Conservation (phyloP, 139 green algal species). For the Tetraselmis chui region DNA sequence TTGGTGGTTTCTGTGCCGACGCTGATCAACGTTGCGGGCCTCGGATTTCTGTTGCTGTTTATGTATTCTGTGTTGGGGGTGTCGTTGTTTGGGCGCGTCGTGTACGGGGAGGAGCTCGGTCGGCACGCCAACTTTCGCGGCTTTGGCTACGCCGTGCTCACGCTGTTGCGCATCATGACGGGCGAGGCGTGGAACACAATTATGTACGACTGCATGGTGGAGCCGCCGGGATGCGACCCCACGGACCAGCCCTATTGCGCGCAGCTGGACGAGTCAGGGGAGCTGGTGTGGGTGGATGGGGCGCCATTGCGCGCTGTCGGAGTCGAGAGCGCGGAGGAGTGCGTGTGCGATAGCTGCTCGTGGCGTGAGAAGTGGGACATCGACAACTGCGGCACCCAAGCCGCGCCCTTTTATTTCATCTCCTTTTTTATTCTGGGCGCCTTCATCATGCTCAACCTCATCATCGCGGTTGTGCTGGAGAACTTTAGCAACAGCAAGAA, state of each 20-base stretch:
- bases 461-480: conserved; percentile 35
- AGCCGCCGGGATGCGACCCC: neutral
- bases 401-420: conserved; percentile 22
- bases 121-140: conserved; percentile 22
- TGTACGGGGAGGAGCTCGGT: conserved; percentile 13
- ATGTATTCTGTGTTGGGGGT: conserved; percentile 27
- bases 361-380: neutral
- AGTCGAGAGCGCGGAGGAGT: neutral
- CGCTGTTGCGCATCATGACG: conserved; percentile 21
- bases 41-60: conserved; percentile 29
- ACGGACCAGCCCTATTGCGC: neutral
- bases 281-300: neutral
- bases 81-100: conserved; percentile 22
- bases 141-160: conserved; percentile 20
- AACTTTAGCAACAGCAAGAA: conserved; percentile 24
- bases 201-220: conserved; percentile 32
- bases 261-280: neutral
- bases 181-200: conserved; percentile 33
- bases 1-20: conserved; percentile 19
- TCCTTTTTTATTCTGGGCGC: conserved; percentile 19
- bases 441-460: conserved; percentile 33
- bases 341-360: neutral
- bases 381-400: conserved; percentile 23
- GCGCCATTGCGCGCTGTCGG: neutral
- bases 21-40: conserved; percentile 22